Percentiles rank a stretch among this genome's conserved stretches.
These are phyloP conservation scores for Gnaphalium uliginosum DNA, from an alignment of 129 eudicot genomes.

Conservation along the genomic window DNA sequence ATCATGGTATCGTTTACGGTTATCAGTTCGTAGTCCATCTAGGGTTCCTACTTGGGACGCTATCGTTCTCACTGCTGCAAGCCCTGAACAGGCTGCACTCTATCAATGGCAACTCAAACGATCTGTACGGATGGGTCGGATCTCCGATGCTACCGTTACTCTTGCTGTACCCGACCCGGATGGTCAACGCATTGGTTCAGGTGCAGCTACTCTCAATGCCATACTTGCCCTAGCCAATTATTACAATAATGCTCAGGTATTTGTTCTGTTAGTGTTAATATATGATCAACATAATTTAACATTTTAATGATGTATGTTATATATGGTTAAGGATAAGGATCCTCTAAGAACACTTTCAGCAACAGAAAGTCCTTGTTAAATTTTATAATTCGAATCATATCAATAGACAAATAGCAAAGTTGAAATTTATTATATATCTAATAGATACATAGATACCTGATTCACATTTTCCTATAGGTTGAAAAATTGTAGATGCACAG, in stretches of 20 bases:
- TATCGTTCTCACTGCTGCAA: constrained; percentile 81
- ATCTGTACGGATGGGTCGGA: constrained; percentile 77
- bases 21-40: constrained; percentile 8
- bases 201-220: constrained; percentile 89
- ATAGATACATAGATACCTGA: background rate
- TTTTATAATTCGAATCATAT: no score
- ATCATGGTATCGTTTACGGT: background rate
- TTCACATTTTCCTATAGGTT: background rate
- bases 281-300: background rate
- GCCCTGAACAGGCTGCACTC: constrained; percentile 91
- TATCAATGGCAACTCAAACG: constrained; percentile 77
- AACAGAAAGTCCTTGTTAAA: no score
- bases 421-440: no score
- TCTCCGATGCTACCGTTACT: constrained; percentile 68
- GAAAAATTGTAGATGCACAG: background rate
- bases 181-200: constrained; percentile 93
- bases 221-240: constrained; percentile 54
- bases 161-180: constrained; percentile 91
- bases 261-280: background rate
- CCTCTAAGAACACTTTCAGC: no score
- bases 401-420: no score
- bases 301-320: no score
- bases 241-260: constrained; percentile 42
- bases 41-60: constrained; percentile 98
- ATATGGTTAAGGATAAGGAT: no score